Percentiles rank a stretch among this genome's conserved stretches.
Conservation (phyloP, 2,329 filamentous ascomycete species). For the Stagonosporopsis tanaceti region DNA sequence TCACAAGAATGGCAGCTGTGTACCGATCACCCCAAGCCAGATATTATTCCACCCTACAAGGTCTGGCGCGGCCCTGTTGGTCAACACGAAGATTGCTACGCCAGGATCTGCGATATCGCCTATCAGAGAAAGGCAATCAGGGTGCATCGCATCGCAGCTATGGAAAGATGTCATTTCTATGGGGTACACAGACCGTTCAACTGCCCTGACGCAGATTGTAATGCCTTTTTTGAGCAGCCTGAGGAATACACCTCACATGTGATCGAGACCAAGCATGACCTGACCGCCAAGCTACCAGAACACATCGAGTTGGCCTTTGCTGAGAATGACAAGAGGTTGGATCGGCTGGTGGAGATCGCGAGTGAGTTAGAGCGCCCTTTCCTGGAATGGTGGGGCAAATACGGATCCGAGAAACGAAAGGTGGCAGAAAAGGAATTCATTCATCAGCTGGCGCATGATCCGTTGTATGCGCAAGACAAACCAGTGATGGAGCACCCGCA, state of each 20-base stretch:
- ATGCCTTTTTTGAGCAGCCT: slow-evolving; percentile 1
- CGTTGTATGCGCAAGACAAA: slow-evolving; percentile 3
- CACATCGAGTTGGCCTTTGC: background rate
- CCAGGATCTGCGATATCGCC: background rate
- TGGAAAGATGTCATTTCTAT: slow-evolving; percentile 4
- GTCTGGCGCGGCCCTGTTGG: background rate
- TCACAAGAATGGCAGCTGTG: background rate
- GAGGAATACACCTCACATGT: slow-evolving; percentile 8
- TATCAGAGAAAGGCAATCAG: background rate
- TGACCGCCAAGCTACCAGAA: background rate
- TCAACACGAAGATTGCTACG: background rate
- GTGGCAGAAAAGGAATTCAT: slow-evolving; percentile 7
- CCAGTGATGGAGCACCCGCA: background rate
- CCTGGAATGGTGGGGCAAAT: slow-evolving; percentile 9
- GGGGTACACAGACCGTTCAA: background rate
- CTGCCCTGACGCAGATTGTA: slow-evolving; percentile 1
- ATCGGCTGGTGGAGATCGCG: background rate
- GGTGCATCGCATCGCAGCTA: slow-evolving; percentile 1
- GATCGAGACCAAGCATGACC: slow-evolving; percentile 2
- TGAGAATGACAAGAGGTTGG: slow-evolving; percentile 19
- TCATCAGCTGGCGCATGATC: slow-evolving; percentile 9
- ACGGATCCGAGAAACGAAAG: slow-evolving; percentile 4
- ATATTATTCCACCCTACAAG: background rate
- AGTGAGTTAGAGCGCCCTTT: slow-evolving; percentile 16
- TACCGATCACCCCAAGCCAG: background rate